Conservation (phyloP, 176 grass and related monocot species). For the Phoenix roebelenii region DNA sequence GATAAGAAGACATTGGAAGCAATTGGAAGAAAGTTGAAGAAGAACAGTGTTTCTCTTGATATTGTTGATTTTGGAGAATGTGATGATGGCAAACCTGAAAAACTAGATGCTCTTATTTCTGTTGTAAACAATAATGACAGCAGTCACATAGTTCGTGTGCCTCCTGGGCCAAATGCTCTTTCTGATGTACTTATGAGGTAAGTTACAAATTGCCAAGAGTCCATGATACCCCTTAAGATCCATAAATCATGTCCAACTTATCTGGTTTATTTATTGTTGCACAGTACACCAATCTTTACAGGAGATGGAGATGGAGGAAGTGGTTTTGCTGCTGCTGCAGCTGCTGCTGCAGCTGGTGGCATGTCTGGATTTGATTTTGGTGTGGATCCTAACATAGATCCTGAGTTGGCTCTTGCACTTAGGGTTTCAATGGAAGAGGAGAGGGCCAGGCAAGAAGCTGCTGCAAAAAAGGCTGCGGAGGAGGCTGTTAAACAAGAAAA, state of each 20-base stretch:
- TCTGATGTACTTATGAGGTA: constrained; percentile 96
- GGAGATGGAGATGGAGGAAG: constrained; percentile 88
- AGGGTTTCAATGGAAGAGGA: constrained; percentile 99
- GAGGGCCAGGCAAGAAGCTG: constrained; percentile 82
- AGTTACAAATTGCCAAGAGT: background rate
- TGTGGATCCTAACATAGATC: constrained; percentile 95
- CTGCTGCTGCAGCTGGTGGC: constrained; percentile 60
- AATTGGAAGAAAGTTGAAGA: constrained; percentile 93
- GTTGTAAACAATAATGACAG: constrained; percentile 79
- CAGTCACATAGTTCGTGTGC: constrained; percentile 89
- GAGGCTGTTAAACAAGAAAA: constrained; percentile 16
- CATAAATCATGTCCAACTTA: no score
- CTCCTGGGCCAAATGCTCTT: constrained; percentile 56
- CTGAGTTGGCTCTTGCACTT: constrained; percentile 82
- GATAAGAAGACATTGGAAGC: constrained; percentile 77
- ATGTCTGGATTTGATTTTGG: constrained; percentile 89
- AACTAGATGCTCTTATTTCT: constrained; percentile 60
- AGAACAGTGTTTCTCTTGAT: constrained; percentile 93
- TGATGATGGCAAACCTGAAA: constrained; percentile 85
- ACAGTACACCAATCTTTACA: constrained; percentile 91
- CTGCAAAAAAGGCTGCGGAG: constrained; percentile 24
- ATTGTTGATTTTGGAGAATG: constrained; percentile 96
- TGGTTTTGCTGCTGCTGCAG: constrained; percentile 89
- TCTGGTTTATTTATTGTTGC: constrained; percentile 17
- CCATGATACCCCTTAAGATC: background rate